Percentiles rank a stretch among this genome's conserved stretches.
These are phyloP conservation scores for Puccinia polysora DNA, from an alignment of 1,284 basidiomycete species.

Conservation along the genomic window DNA sequence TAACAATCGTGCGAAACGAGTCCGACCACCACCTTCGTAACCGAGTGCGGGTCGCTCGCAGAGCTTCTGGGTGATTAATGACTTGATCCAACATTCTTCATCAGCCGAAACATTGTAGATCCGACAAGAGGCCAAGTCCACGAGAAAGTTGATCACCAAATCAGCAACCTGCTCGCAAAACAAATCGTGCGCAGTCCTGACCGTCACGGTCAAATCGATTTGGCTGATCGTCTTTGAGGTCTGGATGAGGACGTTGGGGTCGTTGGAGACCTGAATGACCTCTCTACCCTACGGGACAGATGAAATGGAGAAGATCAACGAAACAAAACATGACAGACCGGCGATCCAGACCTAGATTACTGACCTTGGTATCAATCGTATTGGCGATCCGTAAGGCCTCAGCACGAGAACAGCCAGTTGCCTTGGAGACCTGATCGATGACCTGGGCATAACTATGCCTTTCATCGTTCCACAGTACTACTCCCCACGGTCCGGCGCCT, in stretches of 20 bases:
- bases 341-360: conserved; percentile 43
- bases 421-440: conserved; percentile 70
- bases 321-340: conserved; percentile 5
- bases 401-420: conserved; percentile 61
- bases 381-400: conserved; percentile 66
- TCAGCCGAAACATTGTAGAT: conserved; percentile 59
- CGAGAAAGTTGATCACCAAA: conserved; percentile 76
- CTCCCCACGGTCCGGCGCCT: conserved; percentile 67
- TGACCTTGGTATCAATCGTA: conserved; percentile 65
- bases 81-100: conserved; percentile 58
- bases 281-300: conserved; percentile 64
- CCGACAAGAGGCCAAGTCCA: conserved; percentile 68
- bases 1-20: conserved; percentile 68
- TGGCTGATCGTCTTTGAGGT: conserved; percentile 74
- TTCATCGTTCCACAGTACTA: conserved; percentile 95
- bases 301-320: background rate
- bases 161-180: conserved; percentile 82
- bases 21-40: conserved; percentile 43
- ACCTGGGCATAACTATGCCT: conserved; percentile 91
- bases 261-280: conserved; percentile 71
- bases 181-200: conserved; percentile 79
- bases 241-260: conserved; percentile 67
- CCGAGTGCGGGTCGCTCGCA: conserved; percentile 28
- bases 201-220: conserved; percentile 86
- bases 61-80: conserved; percentile 27